Conservation (phyloP, 1,284 basidiomycete species). For the Moniliella sp. region DNA sequence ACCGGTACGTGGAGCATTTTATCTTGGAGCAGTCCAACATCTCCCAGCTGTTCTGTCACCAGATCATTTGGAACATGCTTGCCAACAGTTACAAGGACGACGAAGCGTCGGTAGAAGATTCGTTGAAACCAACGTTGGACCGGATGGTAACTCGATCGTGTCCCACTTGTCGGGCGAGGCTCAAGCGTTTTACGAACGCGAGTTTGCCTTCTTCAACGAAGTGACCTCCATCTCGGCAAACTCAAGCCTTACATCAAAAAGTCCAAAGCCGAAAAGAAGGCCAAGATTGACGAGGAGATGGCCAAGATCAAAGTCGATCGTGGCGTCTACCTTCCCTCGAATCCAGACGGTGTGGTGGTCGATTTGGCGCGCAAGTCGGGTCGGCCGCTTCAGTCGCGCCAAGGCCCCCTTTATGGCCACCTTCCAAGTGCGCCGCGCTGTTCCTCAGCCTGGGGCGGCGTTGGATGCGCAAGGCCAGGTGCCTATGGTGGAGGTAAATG, state of each 20-base stretch:
- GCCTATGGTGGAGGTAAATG: conserved; percentile 36
- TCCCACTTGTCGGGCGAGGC: conserved; percentile 68
- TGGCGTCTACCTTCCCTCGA: conserved; percentile 96
- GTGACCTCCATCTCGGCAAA: conserved; percentile 95
- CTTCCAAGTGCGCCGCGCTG: conserved; percentile 48
- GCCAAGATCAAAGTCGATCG: conserved; percentile 99
- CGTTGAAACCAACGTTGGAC: conserved; percentile 85
- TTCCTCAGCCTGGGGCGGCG: conserved; percentile 5
- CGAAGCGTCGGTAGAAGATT: conserved; percentile 48
- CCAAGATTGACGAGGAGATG: no score
- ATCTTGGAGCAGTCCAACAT: conserved; percentile 94
- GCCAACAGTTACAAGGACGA: conserved; percentile 92
- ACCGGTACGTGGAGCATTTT: conserved; percentile 74
- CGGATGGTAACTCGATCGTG: conserved; percentile 73
- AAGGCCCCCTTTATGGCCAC: conserved; percentile 99
- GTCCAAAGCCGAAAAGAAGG: conserved; percentile 92
- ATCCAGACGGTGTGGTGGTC: conserved; percentile 67
- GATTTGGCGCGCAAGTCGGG: conserved; percentile 77
- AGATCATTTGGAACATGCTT: conserved; percentile 99
- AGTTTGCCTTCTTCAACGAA: conserved; percentile 86
- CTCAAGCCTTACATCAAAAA: no score
- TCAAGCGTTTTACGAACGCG: conserved; percentile 70
- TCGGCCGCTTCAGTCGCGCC: conserved; percentile 85
- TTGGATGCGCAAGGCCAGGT: conserved; percentile 17
- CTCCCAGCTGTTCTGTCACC: conserved; percentile 92